Evolutionary conservation across 192 early-diverging fungal species (phyloP).

Genomic region (Linnemannia exigua): DNA sequence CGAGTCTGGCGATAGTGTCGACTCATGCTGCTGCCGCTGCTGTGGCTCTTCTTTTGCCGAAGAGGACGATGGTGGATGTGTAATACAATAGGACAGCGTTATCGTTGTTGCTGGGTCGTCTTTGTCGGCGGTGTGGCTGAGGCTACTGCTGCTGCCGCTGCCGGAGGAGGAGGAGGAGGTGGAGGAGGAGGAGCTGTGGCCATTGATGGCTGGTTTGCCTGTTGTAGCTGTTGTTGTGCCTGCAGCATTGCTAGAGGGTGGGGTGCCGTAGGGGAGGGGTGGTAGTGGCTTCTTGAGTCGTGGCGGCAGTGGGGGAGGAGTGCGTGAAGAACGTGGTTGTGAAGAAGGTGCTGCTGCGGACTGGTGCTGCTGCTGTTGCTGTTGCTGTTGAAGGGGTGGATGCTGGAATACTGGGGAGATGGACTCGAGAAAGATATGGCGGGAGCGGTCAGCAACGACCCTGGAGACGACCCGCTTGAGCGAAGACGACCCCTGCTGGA

Average conservation of each 20-base stretch:
- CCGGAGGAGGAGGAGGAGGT: no score
- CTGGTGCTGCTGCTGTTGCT: background rate
- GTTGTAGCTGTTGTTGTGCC: background rate
- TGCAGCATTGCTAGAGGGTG: background rate
- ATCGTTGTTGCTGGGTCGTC: background rate
- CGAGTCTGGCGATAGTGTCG: background rate
- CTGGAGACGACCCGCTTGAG: conserved; percentile 38
- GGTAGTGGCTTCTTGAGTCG: background rate
- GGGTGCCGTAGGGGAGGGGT: background rate
- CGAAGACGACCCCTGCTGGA: conserved; percentile 15
- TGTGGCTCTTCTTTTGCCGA: background rate
- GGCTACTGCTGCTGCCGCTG: background rate
- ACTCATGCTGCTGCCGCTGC: conserved; percentile 6
- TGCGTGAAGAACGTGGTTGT: background rate
- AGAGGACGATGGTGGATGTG: background rate
- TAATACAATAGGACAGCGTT: background rate
- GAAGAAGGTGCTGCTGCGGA: background rate
- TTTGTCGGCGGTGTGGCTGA: conserved; percentile 7
- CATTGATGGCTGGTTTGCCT: background rate
- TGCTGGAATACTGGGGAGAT: conserved; percentile 30
- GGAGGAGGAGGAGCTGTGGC: conserved; percentile 5
- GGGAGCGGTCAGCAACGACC: conserved; percentile 13
- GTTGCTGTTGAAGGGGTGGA: background rate
- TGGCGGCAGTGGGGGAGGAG: background rate
- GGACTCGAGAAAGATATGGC: conserved; percentile 40